Conservation (phyloP, 805 yeast genomes). For the Metschnikowia picachoensis region DNA sequence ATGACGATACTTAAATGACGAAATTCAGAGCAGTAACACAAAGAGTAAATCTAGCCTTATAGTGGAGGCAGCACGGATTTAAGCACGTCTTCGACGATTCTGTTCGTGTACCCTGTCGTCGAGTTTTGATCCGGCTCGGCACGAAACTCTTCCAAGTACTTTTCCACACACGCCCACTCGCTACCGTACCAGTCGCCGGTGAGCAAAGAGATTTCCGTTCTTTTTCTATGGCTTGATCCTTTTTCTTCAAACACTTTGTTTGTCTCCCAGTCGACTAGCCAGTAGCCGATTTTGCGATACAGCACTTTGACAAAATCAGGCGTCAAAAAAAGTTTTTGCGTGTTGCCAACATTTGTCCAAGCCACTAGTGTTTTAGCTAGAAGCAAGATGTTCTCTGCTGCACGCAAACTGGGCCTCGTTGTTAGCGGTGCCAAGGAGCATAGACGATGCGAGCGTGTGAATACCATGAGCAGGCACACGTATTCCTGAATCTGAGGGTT, state of each 20-base stretch:
- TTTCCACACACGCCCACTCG: constrained; percentile 32
- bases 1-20: too few species aligned
- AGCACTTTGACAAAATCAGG: constrained; percentile 39
- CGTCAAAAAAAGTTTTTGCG: constrained; percentile 24
- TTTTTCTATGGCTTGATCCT: constrained; percentile 15
- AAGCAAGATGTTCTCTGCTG: constrained; percentile 27
- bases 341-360: constrained; percentile 9
- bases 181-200: constrained; percentile 45
- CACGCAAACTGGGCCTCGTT: constrained; percentile 31
- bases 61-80: constrained; percentile 35
- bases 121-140: constrained; percentile 20
- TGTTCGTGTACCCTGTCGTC: constrained; percentile 34
- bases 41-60: constrained; percentile 6
- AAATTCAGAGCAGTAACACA: too few species aligned
- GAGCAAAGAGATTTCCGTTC: constrained; percentile 29
- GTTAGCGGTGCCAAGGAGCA: constrained; percentile 36
- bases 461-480: constrained; percentile 34
- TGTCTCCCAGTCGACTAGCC: constrained; percentile 43
- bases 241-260: constrained; percentile 17
- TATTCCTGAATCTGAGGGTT: constrained; percentile 36
- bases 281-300: constrained; percentile 36
- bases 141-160: constrained; percentile 22
- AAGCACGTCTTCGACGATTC: constrained; percentile 36
- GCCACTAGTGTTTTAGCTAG: constrained; percentile 28
- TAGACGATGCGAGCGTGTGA: constrained; percentile 36